Percentiles rank a stretch among this genome's conserved stretches.
Conservation (phyloP, 2,329 filamentous ascomycete species). For the Escovopsis sp. region DNA sequence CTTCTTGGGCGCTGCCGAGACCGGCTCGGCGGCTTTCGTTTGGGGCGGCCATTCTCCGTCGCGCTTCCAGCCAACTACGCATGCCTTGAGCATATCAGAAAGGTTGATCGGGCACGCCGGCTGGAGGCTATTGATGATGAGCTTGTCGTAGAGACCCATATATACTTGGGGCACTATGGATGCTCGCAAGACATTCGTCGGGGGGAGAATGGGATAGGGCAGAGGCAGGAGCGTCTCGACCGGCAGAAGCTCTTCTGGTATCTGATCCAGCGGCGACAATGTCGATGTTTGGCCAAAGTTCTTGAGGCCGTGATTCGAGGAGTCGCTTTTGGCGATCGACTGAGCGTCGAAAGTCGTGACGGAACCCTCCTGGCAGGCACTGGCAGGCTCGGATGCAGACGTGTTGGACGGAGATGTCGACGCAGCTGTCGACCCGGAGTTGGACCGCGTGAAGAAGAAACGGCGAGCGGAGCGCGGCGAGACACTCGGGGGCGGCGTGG, state of each 20-base stretch:
- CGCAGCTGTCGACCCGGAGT: conserved; percentile 25
- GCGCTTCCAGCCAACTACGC: conserved; percentile 83
- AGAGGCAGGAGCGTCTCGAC: conserved; percentile 56
- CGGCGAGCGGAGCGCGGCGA: conserved; percentile 33
- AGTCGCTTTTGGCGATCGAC: conserved; percentile 24
- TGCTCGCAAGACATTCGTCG: conserved; percentile 59
- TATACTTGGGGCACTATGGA: conserved; percentile 64
- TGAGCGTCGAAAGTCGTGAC: conserved; percentile 28
- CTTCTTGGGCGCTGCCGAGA: conserved; percentile 19
- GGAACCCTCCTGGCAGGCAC: conserved; percentile 16
- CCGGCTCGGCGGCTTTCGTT: conserved; percentile 27
- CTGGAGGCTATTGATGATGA: conserved; percentile 64
- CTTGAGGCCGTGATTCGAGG: conserved; percentile 18
- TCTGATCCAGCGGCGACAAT: no score
- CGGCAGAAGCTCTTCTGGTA: conserved; percentile 18
- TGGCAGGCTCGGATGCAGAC: conserved; percentile 6
- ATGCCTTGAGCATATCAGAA: conserved; percentile 60
- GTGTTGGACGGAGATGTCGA: conserved; percentile 7
- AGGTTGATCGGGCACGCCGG: conserved; percentile 84
- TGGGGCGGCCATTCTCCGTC: conserved; percentile 79
- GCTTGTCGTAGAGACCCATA: conserved; percentile 75
- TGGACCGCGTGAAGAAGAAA: conserved; percentile 34
- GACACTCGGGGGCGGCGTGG: conserved; percentile 24
- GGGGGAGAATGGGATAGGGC: conserved; percentile 56
- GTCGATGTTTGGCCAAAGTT: conserved; percentile 16